These are phyloP conservation scores for Schwanniomyces yamadae DNA, from an alignment of 805 yeast species.

Conservation along the genomic window DNA sequence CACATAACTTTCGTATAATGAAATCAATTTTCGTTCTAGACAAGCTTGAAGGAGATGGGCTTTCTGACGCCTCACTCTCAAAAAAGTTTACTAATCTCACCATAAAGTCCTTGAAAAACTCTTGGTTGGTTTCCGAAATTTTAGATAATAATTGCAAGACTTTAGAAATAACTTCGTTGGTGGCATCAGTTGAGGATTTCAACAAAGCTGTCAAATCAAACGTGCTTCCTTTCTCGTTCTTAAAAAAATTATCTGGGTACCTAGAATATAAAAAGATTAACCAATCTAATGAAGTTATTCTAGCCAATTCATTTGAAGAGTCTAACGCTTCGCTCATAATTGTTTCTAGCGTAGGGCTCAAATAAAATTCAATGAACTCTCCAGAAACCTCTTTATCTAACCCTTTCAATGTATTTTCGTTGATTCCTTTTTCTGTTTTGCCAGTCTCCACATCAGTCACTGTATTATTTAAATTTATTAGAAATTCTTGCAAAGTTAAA, in stretches of 20 bases:
- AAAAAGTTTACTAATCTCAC: conserved; percentile 67
- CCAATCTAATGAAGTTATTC: conserved; percentile 89
- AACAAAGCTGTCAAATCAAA: conserved; percentile 72
- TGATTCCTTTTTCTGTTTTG: conserved; percentile 5
- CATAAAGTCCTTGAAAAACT: conserved; percentile 73
- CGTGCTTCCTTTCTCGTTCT: conserved; percentile 16
- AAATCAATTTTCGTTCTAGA: conserved; percentile 57
- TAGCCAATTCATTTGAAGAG: conserved; percentile 64
- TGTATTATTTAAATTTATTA: conserved; percentile 28
- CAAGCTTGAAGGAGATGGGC: conserved; percentile 3
- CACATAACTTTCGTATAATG: conserved; percentile 80
- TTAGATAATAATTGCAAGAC: conserved; percentile 72
- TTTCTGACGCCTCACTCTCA: conserved; percentile 50
- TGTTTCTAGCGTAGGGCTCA: conserved; percentile 59
- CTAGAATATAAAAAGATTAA: conserved; percentile 73
- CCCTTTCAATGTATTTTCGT: conserved; percentile 42
- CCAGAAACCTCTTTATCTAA: conserved; percentile 39
- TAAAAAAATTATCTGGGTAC: conserved; percentile 40
- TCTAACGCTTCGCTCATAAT: conserved; percentile 59
- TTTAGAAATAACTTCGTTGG: conserved; percentile 73
- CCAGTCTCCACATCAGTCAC: conserved; percentile 23
- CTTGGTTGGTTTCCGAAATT: conserved; percentile 73
- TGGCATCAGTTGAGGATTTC: conserved; percentile 65
- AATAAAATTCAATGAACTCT: conserved; percentile 40
- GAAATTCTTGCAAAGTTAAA: conserved; percentile 30